Base-by-base conservation (phyloP, 306 rosid species). In the Erythrophleum fordii region DNA sequence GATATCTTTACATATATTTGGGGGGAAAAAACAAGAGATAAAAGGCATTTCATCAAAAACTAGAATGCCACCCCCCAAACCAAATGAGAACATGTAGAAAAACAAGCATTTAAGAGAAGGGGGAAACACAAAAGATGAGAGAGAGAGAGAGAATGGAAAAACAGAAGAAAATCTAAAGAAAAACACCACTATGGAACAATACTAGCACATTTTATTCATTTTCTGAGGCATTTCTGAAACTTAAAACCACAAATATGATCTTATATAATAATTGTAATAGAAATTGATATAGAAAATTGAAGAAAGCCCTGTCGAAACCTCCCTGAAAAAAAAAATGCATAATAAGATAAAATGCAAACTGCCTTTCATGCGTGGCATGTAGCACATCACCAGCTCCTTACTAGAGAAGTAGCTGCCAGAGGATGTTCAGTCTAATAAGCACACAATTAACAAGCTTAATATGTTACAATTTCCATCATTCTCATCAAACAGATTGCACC, bases 381-480 rank as follows among this genome's bases (percentile, higher is more conserved):
- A 25, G 39, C 37, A 45, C 5, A 42, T 23, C 35, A 68, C 25
- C 35, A 44, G 16, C 55, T 69, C 41, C 55, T 69, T 25, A 44
- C 22, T 16, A 13, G 39, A 45, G 58, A 42, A 14, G 58, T 26
- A 23, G 23, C 39, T 45, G 55, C 39, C 39, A 45, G 39, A 14
- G 22, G 41, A 45, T 42, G 41, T 69, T 69, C 41, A 61, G 8
- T 29, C 62, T 23, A 37, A 4, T 37, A 8, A 56, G 62, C 62
- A 56, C 4, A 56, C 34, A 23, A 20, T 55, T 45, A 5, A 48
- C 18, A n/a, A 64, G 73, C 51, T 64, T 13, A 22, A 18, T 26
- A 64, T 48, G 51, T 64, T 44, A 77, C 70, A 75, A 68, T 64
- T 13, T 79, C 60, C 20, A 25, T 58, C 77, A 79, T 34, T 60